phyloP scores from a whole-genome alignment of 768 basidiomycete genomes.

The Glaciozyma martinii region DNA sequence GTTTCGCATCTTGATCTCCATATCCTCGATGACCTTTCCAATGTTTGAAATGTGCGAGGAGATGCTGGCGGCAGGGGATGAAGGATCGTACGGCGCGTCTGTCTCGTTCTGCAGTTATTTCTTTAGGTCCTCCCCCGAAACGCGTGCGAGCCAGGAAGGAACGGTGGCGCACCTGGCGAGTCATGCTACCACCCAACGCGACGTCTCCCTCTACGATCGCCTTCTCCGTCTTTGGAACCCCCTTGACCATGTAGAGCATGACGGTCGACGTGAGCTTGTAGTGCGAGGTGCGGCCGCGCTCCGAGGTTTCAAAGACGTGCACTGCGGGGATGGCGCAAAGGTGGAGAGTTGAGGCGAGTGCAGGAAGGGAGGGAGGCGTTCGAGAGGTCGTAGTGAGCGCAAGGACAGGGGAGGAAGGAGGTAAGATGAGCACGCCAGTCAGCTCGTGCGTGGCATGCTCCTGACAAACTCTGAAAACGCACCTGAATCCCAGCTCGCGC shows the following conservation, averaged over 20 bases:
- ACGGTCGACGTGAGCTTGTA: slow-evolving; percentile 97
- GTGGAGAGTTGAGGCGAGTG: not conserved
- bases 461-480: not conserved
- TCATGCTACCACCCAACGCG: slow-evolving; percentile 89
- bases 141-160: slow-evolving; percentile 52
- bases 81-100: slow-evolving; percentile 35
- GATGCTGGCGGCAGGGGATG: slow-evolving; percentile 21
- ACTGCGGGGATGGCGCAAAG: slow-evolving; percentile 42
- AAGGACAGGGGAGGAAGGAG: not conserved
- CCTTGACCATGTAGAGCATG: slow-evolving; percentile 75
- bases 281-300: slow-evolving; percentile 82
- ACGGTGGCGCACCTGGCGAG: slow-evolving; percentile 70
- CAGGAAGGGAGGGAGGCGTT: not conserved
- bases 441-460: not conserved
- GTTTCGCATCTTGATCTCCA: slow-evolving; percentile 99
- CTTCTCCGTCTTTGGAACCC: slow-evolving; percentile 49
- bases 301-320: slow-evolving; percentile 91
- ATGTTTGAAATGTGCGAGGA: slow-evolving; percentile 80
- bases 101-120: slow-evolving; percentile 39
- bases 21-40: slow-evolving; percentile 94
- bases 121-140: slow-evolving; percentile 52
- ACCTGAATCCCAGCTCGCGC: slow-evolving; percentile 63
- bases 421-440: no score
- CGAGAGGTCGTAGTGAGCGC: no score
- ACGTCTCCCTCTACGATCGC: slow-evolving; percentile 58